A percentile compares a stretch with the other conserved stretches of the same genome.
Evolutionary conservation across 163 green algal genomes (phyloP).

Genomic region (Picocystis sp.): DNA sequence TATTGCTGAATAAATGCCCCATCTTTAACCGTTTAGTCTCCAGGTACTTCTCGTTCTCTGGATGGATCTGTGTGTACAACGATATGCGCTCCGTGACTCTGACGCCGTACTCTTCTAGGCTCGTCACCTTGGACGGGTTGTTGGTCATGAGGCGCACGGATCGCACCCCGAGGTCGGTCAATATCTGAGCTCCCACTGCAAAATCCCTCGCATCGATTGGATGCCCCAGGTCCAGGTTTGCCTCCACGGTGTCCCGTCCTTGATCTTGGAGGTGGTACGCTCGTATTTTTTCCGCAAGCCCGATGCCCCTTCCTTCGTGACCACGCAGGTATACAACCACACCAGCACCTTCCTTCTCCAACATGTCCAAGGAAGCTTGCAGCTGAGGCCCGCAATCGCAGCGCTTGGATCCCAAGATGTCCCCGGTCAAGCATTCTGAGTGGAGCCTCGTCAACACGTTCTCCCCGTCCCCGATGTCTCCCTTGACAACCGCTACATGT

Average conservation of each 20-base stretch:
- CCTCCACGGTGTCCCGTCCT: constrained; percentile 28
- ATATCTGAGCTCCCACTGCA: constrained; percentile 57
- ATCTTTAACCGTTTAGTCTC: constrained; percentile 31
- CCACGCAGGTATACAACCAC: constrained; percentile 62
- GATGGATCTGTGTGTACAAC: constrained; percentile 25
- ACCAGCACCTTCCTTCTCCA: constrained; percentile 35
- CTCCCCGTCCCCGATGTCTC: constrained; percentile 12
- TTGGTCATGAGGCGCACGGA: constrained; percentile 48
- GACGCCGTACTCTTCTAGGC: constrained; percentile 22
- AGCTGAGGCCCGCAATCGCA: constrained; percentile 41
- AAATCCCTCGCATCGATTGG: constrained; percentile 53
- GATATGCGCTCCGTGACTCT: constrained; percentile 19
- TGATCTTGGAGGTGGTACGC: constrained; percentile 31
- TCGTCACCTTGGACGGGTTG: constrained; percentile 31
- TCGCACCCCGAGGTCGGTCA: constrained; percentile 46
- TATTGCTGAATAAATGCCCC: constrained; percentile 27
- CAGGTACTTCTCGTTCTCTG: constrained; percentile 32
- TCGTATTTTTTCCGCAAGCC: constrained; percentile 40
- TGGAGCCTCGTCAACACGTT: constrained; percentile 52
- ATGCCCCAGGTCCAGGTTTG: constrained; percentile 32
- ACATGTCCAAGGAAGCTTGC: constrained; percentile 29
- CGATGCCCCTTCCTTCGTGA: constrained; percentile 37
- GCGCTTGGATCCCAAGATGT: constrained; percentile 46
- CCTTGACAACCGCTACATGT: constrained; percentile 60
- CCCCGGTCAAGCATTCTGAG: constrained; percentile 42